These are phyloP conservation scores for Lithohypha guttulata DNA, from an alignment of 2,329 filamentous ascomycete genomes.

Conservation along the genomic window DNA sequence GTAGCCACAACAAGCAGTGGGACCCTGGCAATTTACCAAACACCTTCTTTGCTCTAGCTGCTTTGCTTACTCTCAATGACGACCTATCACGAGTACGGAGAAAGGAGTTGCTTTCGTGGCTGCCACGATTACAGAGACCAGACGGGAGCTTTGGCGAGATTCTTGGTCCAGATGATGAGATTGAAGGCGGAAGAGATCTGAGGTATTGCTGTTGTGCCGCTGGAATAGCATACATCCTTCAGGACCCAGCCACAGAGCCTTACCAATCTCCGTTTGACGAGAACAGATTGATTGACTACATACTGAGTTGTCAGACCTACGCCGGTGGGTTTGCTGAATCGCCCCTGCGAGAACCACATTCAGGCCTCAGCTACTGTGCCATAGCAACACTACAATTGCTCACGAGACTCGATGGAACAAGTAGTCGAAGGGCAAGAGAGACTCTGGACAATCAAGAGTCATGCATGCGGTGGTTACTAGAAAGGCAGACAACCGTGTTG, in stretches of 20 bases:
- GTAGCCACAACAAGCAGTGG: conserved; percentile 46
- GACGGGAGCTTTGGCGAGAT: conserved; percentile 92
- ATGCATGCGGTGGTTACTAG: conserved; percentile 47
- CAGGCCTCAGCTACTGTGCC: conserved; percentile 84
- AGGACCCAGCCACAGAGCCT: conserved; percentile 48
- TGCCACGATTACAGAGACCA: conserved; percentile 61
- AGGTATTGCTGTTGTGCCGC: conserved; percentile 80
- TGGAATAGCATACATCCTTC: conserved; percentile 69
- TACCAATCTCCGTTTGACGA: conserved; percentile 63
- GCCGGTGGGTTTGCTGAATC: conserved; percentile 76
- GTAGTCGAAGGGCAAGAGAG: conserved; percentile 13
- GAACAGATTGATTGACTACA: conserved; percentile 56
- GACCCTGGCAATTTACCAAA: conserved; percentile 76
- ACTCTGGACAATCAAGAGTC: conserved; percentile 12
- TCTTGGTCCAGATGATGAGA: conserved; percentile 45
- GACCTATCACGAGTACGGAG: conserved; percentile 57
- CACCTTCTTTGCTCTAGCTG: conserved; percentile 76
- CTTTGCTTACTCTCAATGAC: conserved; percentile 57
- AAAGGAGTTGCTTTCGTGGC: conserved; percentile 58
- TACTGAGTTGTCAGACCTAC: conserved; percentile 59
- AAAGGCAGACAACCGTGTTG: conserved; percentile 49
- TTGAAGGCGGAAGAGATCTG: conserved; percentile 70
- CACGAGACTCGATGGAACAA: conserved; percentile 30
- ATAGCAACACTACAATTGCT: conserved; percentile 67
- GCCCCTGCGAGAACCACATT: conserved; percentile 71